Evolutionary conservation across 352 stramenopile species (phyloP), one percentile per base, ranked within the genome.

Genomic region (Phytopythium kandeliae): DNA sequence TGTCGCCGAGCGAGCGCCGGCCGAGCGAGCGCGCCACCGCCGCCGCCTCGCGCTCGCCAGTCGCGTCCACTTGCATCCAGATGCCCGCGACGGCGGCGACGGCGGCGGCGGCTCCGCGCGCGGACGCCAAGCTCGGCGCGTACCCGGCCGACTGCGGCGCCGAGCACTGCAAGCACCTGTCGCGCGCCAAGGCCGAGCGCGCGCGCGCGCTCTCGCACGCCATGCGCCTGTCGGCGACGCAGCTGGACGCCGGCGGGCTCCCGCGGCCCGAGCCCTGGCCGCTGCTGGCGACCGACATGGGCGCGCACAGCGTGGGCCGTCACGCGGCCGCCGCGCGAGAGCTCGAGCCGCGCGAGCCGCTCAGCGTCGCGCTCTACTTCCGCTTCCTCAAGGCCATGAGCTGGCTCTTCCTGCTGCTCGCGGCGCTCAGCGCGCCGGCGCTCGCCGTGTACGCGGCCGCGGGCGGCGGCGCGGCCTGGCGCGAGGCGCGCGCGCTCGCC

Each of bases 321-420:
- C n/a, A n/a, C n/a, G n/a, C 82, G 0, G 89, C 79, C 22, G 79
- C 90, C 59, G 90, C 83, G 45, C 52, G 69, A 52, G 79, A 91
- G 15, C 58, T 91, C 48, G 90, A 81, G 42, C 82, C 84, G 41
- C 89, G 90, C 62, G 74, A 78, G 21, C 56, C n/a, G n/a, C n/a
- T 93, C 16, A 80, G 76, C 47, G 83, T 90, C 51, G 78, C 69
- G 8, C 71, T 91, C 30, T 91, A 91, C 63, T 93, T 93, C 69
- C 89, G 88, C 57, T 93, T 86, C 72, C 74, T 93, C 58, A 93
- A 93, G 54, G 82, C 86, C 52, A 85, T 93, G 57, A 61, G 71
- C 17, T 93, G 82, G 79, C 66, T 93, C 9, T 93, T 93, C 56
- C 67, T 93, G 53, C 46, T 93, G 28, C 76, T 93, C 33, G 62